These are phyloP conservation scores for Fusarium proliferatum DNA, from an alignment of 2,329 filamentous ascomycete species.

Conservation along the genomic window DNA sequence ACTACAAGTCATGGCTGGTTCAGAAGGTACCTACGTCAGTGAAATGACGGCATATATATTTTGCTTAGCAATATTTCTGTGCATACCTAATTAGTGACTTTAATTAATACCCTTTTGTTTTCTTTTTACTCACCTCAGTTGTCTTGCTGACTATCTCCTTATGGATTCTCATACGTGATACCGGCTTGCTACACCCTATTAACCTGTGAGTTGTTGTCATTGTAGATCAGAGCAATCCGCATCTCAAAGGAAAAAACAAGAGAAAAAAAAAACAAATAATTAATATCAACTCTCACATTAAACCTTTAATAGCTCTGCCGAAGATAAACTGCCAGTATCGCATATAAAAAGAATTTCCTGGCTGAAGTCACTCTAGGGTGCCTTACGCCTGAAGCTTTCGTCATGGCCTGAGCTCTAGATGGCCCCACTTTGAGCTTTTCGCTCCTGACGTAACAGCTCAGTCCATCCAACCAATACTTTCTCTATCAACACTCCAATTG, in stretches of 20 bases:
- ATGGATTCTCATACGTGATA: too few species aligned
- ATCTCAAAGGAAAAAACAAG: background rate
- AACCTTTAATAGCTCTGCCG: fast-evolving
- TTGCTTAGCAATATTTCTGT: fast-evolving
- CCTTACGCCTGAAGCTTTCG: background rate
- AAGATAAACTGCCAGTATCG: fast-evolving
- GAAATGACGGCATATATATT: fast-evolving
- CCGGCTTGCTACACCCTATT: too few species aligned
- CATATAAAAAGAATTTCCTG: fast-evolving
- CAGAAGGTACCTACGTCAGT: background rate
- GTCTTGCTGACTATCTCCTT: too few species aligned
- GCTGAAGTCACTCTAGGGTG: background rate
- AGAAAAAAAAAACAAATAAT: too few species aligned
- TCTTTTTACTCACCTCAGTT: too few species aligned
- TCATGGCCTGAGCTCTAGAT: background rate
- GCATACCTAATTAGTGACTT: fast-evolving
- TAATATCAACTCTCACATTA: background rate
- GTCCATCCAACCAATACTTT: background rate
- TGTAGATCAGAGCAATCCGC: background rate
- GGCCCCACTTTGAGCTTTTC: constrained; percentile 33
- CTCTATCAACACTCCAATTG: background rate
- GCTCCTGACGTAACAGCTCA: constrained; percentile 27
- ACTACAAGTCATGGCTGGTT: background rate
- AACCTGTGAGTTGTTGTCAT: too few species aligned
- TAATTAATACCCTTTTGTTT: background rate